These are phyloP conservation scores for Bisporella sp. DNA, from an alignment of 2,329 filamentous ascomycete species.

Conservation along the genomic window DNA sequence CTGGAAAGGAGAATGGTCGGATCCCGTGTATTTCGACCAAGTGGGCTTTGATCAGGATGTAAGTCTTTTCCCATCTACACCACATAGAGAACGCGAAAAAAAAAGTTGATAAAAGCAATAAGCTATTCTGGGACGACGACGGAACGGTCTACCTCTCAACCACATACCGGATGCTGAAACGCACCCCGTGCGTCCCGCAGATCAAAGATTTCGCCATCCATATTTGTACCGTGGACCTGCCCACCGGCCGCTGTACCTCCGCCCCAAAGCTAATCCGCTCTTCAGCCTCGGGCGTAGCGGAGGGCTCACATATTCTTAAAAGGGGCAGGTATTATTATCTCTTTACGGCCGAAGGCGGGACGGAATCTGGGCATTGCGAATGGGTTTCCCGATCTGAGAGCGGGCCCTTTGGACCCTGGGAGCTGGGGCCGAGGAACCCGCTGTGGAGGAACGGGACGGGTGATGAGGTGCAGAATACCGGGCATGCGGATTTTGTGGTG, in stretches of 20 bases:
- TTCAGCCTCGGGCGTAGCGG: slow-evolving; percentile 52
- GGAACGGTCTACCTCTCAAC: slow-evolving; percentile 42
- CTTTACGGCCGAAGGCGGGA: slow-evolving; percentile 53
- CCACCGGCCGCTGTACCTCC: slow-evolving; percentile 45
- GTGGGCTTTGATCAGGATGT: slow-evolving; percentile 49
- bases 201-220: slow-evolving; percentile 47
- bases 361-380: slow-evolving; percentile 52
- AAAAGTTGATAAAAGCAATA: background rate
- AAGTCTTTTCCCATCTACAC: slow-evolving; percentile 26
- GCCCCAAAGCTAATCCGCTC: slow-evolving; percentile 46
- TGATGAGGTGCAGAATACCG: slow-evolving; percentile 38
- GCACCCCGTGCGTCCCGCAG: slow-evolving; percentile 27
- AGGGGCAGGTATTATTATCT: slow-evolving; percentile 52
- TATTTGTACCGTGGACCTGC: slow-evolving; percentile 38
- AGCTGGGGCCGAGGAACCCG: slow-evolving; percentile 48
- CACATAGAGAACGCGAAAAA: slow-evolving; percentile 44
- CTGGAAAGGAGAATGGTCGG: slow-evolving; percentile 50
- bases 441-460: slow-evolving; percentile 45
- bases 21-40: slow-evolving; percentile 51
- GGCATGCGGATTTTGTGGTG: slow-evolving; percentile 37
- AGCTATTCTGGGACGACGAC: slow-evolving; percentile 50
- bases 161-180: slow-evolving; percentile 36
- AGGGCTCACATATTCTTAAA: slow-evolving; percentile 52
- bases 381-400: slow-evolving; percentile 46
- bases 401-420: slow-evolving; percentile 52